Base-by-base conservation (phyloP, 306 rosid species). In the Lithocarpus polystachyus region DNA sequence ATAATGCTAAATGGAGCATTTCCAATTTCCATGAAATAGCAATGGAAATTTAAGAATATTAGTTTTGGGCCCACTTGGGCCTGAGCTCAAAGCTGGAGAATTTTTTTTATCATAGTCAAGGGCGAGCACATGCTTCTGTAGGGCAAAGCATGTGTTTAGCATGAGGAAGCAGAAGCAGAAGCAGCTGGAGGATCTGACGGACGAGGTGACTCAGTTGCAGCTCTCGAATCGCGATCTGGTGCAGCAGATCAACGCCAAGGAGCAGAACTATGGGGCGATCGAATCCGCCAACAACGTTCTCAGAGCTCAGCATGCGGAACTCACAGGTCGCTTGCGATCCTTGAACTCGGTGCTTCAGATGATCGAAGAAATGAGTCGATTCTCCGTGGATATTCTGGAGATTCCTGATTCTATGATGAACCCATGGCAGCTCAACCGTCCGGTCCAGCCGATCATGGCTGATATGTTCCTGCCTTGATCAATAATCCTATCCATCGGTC, bases 91-190 rank as follows among this genome's bases (percentile, higher is more conserved):
- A 37, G 11, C 45, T 37, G 45, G 45, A 37, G 11, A 37, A 37
- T 6, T 37, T 37, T 0, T 37, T 37, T 37, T 37, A 10, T 37
- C 43, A 7, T 7, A 37, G 10, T 37, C 43, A 37, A 37, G 10
- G 43, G 43, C 43, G 10, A 0, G 43, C 43, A 1, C 2, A 0
- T 6, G 43, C 0, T 37, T 37, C 45, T 7, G 1, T 7, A 37
- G 2, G 0, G 45, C 2, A 7, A 37, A 37, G 45, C 45, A 37
- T 2, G 45, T 37, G 45, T 37, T 0, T 37, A 1, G 45, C 45
- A 7, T 37, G 45, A n/a, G n/a, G n/a, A n/a, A n/a, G n/a, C n/a
- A n/a, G 86, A 95, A 95, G 88, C 99, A 95, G 92, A 93, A 93
- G 82, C 98, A 87, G 74, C 4, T 95, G 77, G 96, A 91, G 82